These are phyloP conservation scores for Camellia japonica DNA, from an alignment of 148 eudicot genomes.

Conservation along the genomic window DNA sequence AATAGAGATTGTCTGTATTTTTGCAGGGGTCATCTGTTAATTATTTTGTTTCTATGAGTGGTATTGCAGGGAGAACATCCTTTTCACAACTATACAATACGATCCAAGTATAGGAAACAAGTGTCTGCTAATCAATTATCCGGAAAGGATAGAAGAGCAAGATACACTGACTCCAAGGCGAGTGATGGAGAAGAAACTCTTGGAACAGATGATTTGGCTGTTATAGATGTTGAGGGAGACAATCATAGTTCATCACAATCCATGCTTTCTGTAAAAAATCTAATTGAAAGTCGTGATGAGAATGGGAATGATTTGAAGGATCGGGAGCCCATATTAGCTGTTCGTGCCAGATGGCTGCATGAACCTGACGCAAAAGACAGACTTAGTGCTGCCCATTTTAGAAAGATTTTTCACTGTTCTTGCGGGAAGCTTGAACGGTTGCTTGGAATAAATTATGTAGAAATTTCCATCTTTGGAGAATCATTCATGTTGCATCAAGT, in stretches of 20 bases:
- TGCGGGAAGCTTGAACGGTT: constrained; percentile 72
- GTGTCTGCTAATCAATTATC: constrained; percentile 15
- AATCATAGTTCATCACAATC: constrained; percentile 18
- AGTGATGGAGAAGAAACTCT: constrained; percentile 36
- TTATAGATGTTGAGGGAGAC: constrained; percentile 30
- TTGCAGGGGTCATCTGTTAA: neutral
- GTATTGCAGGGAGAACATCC: constrained; percentile 81
- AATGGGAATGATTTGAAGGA: constrained; percentile 23
- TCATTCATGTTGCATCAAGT: constrained; percentile 98
- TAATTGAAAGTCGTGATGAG: constrained; percentile 23
- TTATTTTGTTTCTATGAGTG: constrained; percentile 8
- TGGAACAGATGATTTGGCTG: constrained; percentile 28
- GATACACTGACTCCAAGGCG: constrained; percentile 28
- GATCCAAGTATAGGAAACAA: constrained; percentile 67
- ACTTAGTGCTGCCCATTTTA: constrained; percentile 78
- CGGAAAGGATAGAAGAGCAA: constrained; percentile 27
- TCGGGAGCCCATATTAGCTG: constrained; percentile 23
- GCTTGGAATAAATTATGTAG: constrained; percentile 53
- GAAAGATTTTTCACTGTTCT: constrained; percentile 74
- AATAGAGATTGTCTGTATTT: neutral
- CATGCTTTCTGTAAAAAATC: constrained; percentile 19
- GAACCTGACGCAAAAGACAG: constrained; percentile 70
- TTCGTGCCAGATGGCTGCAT: constrained; percentile 78
- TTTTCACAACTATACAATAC: constrained; percentile 83
- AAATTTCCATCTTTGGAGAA: constrained; percentile 85